Evolutionary conservation across 2,329 filamentous ascomycete species (phyloP), one percentile per base, ranked within the genome.

Genomic region (Sodiomyces alkalinus): DNA sequence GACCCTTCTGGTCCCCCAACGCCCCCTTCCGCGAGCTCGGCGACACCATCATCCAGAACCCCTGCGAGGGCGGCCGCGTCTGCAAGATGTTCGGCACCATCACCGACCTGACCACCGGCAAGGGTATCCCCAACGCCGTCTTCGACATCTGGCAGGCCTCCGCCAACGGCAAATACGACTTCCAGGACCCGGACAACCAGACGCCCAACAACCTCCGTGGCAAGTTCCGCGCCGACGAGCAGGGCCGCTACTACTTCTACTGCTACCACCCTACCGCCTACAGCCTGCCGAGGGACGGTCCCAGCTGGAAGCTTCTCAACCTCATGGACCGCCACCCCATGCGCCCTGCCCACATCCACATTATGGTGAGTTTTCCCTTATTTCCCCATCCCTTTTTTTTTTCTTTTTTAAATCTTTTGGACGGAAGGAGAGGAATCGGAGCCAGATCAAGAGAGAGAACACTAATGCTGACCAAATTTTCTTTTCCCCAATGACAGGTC

Each of bases 131-230:
- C 16, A 60, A 59, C 26, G 69, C 68, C 2, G 55, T 62, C 12
- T 52, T 77, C 14, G 71, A 77, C 43, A 58, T 75, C 17, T 78
- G 72, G 72, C 68, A 77, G 41, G 64, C 70, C 2, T 68, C 66
- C 4, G 70, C 71, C 6, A 76, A 77, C 38, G 56, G 57, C 7
- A 43, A 62, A 43, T 76, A 77, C 38, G 78, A 83, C 54, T 77
- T 83, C 51, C 79, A 85, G 51, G 79, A 85, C 38, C 56, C 64
- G 0, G 53, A 67, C 2, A n/a, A n/a, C n/a, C 78, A 85, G 53
- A 59, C 65, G 6, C 78, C 85, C 32, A 72, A 73, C 52, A 86
- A 86, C 47, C 60, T 86, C 14, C 66, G 80, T 4, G 80, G 80
- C 5, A 70, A 72, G 25, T 82, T 85, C 45, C 62, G 56, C 28